Percentiles rank a stretch among this genome's conserved stretches.
phyloP scores from a whole-genome alignment of 805 yeast genomes.

The Sugiyamaella chiloensis region DNA sequence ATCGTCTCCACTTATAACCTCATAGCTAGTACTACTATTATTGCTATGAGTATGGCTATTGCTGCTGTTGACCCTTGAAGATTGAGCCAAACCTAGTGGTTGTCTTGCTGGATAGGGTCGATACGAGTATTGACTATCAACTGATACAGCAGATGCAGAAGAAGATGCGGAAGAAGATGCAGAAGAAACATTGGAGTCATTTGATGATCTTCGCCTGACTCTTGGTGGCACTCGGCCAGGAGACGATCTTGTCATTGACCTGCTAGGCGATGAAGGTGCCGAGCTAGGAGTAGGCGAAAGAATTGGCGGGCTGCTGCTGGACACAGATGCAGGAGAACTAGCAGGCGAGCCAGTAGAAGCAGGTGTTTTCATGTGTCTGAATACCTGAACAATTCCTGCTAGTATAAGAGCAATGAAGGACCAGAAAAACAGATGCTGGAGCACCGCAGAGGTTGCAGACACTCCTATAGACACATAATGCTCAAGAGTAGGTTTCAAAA shows the following conservation, averaged over 20 bases:
- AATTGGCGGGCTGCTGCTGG: background rate
- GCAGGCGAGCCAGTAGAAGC: background rate
- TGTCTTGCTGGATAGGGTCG: conserved; percentile 11
- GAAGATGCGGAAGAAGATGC: too few species aligned
- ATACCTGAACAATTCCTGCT: conserved; percentile 5
- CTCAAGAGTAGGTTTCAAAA: conserved; percentile 10
- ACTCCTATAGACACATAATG: conserved; percentile 8
- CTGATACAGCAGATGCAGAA: too few species aligned
- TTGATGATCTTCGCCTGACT: background rate
- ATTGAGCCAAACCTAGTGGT: background rate
- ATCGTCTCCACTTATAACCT: conserved; percentile 20
- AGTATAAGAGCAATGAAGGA: conserved; percentile 3
- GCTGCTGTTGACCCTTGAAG: conserved; percentile 2
- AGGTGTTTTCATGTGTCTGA: conserved; percentile 1
- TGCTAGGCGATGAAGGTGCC: background rate
- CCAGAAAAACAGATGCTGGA: conserved; percentile 9
- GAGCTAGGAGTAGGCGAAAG: conserved; percentile 1
- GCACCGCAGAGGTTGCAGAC: background rate
- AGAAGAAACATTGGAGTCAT: background rate
- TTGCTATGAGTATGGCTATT: too few species aligned
- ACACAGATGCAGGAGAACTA: background rate
- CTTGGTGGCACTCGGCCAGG: too few species aligned
- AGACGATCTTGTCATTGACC: background rate
- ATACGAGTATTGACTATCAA: conserved; percentile 12
- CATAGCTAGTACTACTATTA: too few species aligned